phyloP scores from a whole-genome alignment of 768 basidiomycete genomes.

The Tylopilus sp. region DNA sequence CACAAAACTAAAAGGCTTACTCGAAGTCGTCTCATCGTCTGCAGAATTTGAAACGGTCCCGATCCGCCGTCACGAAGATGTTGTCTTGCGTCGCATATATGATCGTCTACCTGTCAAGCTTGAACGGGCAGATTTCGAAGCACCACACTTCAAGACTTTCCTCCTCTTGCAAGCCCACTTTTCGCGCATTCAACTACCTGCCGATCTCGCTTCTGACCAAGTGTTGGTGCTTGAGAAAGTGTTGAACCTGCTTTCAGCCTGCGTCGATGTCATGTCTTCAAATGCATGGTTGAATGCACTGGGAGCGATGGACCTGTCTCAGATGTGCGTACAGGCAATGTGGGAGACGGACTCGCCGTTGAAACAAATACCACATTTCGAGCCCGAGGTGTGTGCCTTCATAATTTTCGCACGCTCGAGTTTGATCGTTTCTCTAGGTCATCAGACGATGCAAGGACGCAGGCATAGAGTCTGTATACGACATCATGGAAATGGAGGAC shows the following conservation, averaged over 20 bases:
- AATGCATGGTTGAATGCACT: slow-evolving; percentile 94
- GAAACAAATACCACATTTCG: slow-evolving; percentile 96
- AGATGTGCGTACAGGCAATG: slow-evolving; percentile 98
- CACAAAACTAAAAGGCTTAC: slow-evolving; percentile 93
- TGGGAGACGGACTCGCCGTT: slow-evolving; percentile 97
- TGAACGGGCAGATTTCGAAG: slow-evolving; percentile 78
- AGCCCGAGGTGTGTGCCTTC: slow-evolving; percentile 59
- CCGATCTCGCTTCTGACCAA: slow-evolving; percentile 93
- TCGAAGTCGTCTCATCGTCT: slow-evolving; percentile 96
- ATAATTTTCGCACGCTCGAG: background rate
- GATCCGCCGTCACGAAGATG: slow-evolving; percentile 91
- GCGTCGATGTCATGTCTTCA: slow-evolving; percentile 97
- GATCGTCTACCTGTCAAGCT: slow-evolving; percentile 97
- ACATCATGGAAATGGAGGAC: slow-evolving; percentile 98
- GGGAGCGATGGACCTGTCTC: slow-evolving; percentile 95
- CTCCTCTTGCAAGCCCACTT: slow-evolving; percentile 96
- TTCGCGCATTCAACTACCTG: slow-evolving; percentile 85
- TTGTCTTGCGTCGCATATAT: slow-evolving; percentile 82
- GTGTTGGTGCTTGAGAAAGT: slow-evolving; percentile 84
- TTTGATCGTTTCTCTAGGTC: slow-evolving; percentile 42
- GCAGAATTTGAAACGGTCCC: slow-evolving; percentile 95
- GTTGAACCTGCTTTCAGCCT: slow-evolving; percentile 86
- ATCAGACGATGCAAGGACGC: slow-evolving; percentile 82
- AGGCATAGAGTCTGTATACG: slow-evolving; percentile 87
- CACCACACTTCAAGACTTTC: slow-evolving; percentile 98